Base-by-base conservation (phyloP, 345 rosid species). In the Murraya koenigii region DNA sequence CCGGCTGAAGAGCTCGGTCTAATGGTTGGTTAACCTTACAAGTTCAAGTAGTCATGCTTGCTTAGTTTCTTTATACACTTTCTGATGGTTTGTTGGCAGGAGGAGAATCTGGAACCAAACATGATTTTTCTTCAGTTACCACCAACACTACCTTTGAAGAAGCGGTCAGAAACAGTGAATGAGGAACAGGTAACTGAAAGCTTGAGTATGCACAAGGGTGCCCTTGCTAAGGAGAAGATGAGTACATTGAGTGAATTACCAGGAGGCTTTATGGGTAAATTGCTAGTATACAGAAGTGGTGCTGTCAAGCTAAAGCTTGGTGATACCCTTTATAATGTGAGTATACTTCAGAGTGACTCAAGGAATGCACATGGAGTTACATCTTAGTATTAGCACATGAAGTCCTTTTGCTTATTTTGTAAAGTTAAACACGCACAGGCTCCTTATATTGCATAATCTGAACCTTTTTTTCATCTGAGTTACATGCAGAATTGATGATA, bases 281-380 rank as follows among this genome's bases (percentile, higher is more conserved):
- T 93, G 86, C 83, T 89, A 83, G 93, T 92, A 79, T 90, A 92
- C 76, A 89, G 76, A 82, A 95, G 98, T 70, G 96, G 99, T 30
- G 90, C 91, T 19, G 87, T 92, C 75, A 91, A 91, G 90, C 83
- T 92, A 79, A 95, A 95, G 91, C 89, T 95, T 7, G 97, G 98
- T 52, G 88, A 87, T 38, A 84, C 78, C 25, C 80, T 90, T 22
- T 93, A 84, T 47, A 93, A 93, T 79, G 99, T 92, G 82, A 90
- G 99, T 86, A 59, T 20, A 70, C 74, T 66, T 64, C 44, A 59
- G 49, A 69, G 59, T 30, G 20, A 64, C 54, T n/a, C 47, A 39
- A 64, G 41, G n/a, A 66, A 67, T 44, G 17, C 17, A 44, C 4
- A 44, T 44, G 49, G 49, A 44, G 13, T 44, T 66, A n/a, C 68